Evolutionary conservation across 331 rosid species (phyloP), one percentile per base, ranked within the genome.

Genomic region (Saraca asoca): DNA sequence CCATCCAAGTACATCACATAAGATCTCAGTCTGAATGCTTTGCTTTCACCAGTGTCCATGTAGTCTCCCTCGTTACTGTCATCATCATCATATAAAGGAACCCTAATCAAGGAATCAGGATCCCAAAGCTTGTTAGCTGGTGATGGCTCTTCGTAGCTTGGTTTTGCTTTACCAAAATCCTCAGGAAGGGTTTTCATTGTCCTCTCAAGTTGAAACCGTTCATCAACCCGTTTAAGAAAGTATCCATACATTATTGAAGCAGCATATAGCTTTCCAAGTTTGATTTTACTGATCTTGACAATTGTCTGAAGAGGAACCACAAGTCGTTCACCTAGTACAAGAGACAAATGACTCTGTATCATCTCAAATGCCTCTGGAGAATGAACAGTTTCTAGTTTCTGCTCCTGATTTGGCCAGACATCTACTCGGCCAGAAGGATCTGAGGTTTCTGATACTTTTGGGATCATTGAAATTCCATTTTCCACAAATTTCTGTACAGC

Each of bases 211-310:
- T 93, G 98, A 75, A 75, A 93, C 68, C 97, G 85, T 35, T 90
- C 83, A 73, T 93, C 98, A 35, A 93, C 96, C 78, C 98, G 88
- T 79, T 75, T 90, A 51, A 93, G 95, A 61, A 93, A 93, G 74
- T 93, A 93, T 60, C 98, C 98, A 13, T 93, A 93, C 96, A 93
- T 93, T 58, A 93, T 84, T 7, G 98, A 93, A 79, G 98, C 96
- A 50, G 98, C 98, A 80, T 93, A 93, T 54, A 93, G 76, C 86
- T 93, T 93, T 20, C 97, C 98, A 45, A 93, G 83, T 74, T 90
- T 94, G 24, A 94, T 86, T 83, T 88, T 94, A 80, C 97, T 90
- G 55, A 94, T 88, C 85, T 88, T 84, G 73, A 88, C 86, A 53
- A 64, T 33, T 33, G 92, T 62, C 69, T 83, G 81, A 6, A 90